Percentiles rank a stretch among this genome's conserved stretches.
Conservation (phyloP, 306 rosid genomes). For the Malus sieversii region DNA sequence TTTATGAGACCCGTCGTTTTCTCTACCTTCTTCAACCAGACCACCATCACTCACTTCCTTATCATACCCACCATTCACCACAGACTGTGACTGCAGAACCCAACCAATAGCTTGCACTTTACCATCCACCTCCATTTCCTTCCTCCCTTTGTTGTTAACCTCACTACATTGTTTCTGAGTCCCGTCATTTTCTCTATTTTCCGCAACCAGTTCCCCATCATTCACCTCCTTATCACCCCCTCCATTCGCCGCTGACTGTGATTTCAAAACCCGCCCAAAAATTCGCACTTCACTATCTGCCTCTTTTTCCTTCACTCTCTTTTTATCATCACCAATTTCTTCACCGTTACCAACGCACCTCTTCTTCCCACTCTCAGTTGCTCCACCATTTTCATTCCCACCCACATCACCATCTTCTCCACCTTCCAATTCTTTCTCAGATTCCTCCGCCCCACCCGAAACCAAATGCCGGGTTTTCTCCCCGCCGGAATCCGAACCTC, state of each 20-base stretch:
- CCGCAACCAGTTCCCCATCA: slow-evolving; percentile 1
- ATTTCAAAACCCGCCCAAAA: slow-evolving; percentile 52
- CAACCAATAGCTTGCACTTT: slow-evolving; percentile 28
- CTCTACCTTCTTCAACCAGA: slow-evolving; percentile 7
- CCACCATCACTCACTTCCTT: slow-evolving; percentile 22
- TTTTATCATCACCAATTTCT: slow-evolving; percentile 4
- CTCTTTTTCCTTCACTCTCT: slow-evolving; percentile 17
- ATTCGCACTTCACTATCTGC: slow-evolving; percentile 13
- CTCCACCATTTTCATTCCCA: slow-evolving; percentile 23
- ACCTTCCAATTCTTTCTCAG: slow-evolving; percentile 14
- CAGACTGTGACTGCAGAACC: slow-evolving; percentile 47
- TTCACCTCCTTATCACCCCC: slow-evolving; percentile 26
- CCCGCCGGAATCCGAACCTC: slow-evolving; percentile 15
- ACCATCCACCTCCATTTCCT: slow-evolving; percentile 18
- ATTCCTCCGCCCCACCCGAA: slow-evolving; percentile 2
- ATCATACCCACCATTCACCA: slow-evolving; percentile 14
- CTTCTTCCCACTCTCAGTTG: slow-evolving; percentile 27
- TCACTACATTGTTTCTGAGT: not conserved
- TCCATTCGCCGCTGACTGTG: slow-evolving; percentile 23
- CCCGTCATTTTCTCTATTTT: slow-evolving; percentile 5
- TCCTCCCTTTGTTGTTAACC: not conserved
- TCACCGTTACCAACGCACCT: not conserved
- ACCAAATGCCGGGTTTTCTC: slow-evolving; percentile 22
- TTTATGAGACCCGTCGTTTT: slow-evolving; percentile 5
- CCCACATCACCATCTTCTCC: slow-evolving; percentile 17